Evolutionary conservation across 2,329 filamentous ascomycete genomes (phyloP), one percentile per base, ranked within the genome.

Genomic region (Thelonectria blattea): DNA sequence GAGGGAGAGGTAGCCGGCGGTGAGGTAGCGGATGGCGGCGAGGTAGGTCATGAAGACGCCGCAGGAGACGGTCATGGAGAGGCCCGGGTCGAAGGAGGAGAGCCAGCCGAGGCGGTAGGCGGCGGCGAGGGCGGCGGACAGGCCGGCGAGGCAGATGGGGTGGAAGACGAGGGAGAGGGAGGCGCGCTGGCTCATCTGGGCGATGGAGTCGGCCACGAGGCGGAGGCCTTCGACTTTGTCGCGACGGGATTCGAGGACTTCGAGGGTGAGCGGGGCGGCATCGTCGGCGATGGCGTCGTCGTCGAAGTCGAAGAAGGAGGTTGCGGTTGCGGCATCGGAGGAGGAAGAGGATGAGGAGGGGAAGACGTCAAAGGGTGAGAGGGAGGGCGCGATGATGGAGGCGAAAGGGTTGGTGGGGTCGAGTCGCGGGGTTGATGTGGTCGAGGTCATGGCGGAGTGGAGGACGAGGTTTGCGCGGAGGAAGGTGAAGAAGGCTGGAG

Each of bases 381-480:
- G 86, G 82, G 65, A 88, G 76, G 71, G 67, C 17, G 69, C 82
- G 63, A 78, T 65, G 74, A 78, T 65, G 76, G 68, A 56, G 42
- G 76, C 64, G 37, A 67, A 69, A 30, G 54, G 65, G 22, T 55
- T 68, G 58, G 81, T 76, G 66, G 88, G 81, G 75, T 84, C 79
- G 72, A 88, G 79, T 69, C 85, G 82, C 18, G 89, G 88, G 22
- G 90, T 91, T 62, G 85, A 89, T 57, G 82, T 81, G 61, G 86
- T 83, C 50, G 89, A 88, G 46, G 88, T 85, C 65, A 89, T 77
- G 58, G 86, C 79, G 63, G 81, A 87, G 52, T 81, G 83, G 59
- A 94, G 87, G 68, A 89, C 88, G 56, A 95, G 85, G 72, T 95
- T 95, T 65, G 90, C 90, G 67, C 91, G 88, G 15, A 95, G 83